A percentile compares a stretch with the other conserved stretches of the same genome.
Evolutionary conservation across 1,284 basidiomycete species (phyloP).

Genomic region (Ustilago trichophora): DNA sequence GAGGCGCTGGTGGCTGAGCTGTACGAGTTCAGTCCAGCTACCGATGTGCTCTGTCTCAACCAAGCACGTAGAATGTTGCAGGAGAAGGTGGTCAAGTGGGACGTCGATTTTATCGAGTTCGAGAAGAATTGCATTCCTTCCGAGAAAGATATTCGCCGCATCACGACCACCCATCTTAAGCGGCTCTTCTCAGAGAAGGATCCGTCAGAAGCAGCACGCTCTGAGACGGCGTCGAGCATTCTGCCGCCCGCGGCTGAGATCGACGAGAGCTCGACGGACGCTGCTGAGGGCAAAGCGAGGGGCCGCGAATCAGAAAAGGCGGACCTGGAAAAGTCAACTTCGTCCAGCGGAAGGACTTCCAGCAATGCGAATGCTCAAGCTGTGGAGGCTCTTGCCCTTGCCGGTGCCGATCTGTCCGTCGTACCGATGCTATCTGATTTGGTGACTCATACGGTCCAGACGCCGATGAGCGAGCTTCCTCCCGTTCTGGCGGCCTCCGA

Average conservation of each 20-base stretch:
- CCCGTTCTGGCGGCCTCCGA: slow-evolving; percentile 8
- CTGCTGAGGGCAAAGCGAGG: slow-evolving; percentile 19
- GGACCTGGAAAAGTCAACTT: slow-evolving; percentile 12
- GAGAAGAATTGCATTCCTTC: slow-evolving; percentile 69
- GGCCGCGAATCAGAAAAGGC: slow-evolving; percentile 5
- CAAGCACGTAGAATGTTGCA: slow-evolving; percentile 85
- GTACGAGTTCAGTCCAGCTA: slow-evolving; percentile 69
- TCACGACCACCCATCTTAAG: slow-evolving; percentile 68
- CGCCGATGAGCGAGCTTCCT: slow-evolving; percentile 27
- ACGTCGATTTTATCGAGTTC: slow-evolving; percentile 77
- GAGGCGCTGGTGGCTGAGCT: slow-evolving; percentile 76
- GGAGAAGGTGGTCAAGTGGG: slow-evolving; percentile 96
- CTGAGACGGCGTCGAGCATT: slow-evolving; percentile 17
- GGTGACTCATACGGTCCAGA: slow-evolving; percentile 27
- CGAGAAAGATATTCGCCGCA: slow-evolving; percentile 66
- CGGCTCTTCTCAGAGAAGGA: slow-evolving; percentile 70
- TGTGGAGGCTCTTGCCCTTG: slow-evolving; percentile 28
- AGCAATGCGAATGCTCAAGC: slow-evolving; percentile 10
- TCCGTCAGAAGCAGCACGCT: slow-evolving; percentile 53
- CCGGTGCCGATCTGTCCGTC: slow-evolving; percentile 30
- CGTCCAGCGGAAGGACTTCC: slow-evolving; percentile 1
- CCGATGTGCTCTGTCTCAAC: slow-evolving; percentile 88
- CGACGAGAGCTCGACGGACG: slow-evolving; percentile 54
- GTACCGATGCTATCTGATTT: slow-evolving; percentile 36
- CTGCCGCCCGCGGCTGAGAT: slow-evolving; percentile 62